Base-by-base conservation (phyloP, 495 filamentous ascomycete species). In the Xylaria flabelliformis region DNA sequence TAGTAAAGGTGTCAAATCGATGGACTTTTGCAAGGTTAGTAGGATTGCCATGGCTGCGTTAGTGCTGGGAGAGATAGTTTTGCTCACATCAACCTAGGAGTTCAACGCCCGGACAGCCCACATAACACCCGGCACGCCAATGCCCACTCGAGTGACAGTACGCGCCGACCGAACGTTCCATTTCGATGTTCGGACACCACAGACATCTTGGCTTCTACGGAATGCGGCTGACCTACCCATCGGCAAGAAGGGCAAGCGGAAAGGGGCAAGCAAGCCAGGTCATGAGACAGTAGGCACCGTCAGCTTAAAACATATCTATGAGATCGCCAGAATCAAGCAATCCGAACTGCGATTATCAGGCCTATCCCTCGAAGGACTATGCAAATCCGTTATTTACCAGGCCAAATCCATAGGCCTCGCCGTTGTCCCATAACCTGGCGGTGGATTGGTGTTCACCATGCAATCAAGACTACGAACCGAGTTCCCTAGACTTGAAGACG, bases 11-110 rank as follows among this genome's bases (percentile, higher is more conserved):
- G 93, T 99, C 51, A 99, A 99, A 86, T 95, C 92, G 72, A 99
- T 99, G 92, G 97, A 99, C 83, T 98, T 98, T 81, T 98, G 96
- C 88, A 99, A 99, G 89, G 96, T 98, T 78, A 74, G 84, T 73
- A 72, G 46, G 51, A 58, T 32, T 21, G n/a, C 36, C 32, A 13
- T 41, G 21, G 19, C 26, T 10, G 10, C 3, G 7, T 24, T 29
- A 21, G 46, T 15, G 26, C 13, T 19, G 19, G 48, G 39, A 65
- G 51, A 42, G 9, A 62, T 39, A 46, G 29, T 12, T 46, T 42
- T n/a, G 41, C 76, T 64, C 7, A 59, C 70, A 36, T 68, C 8
- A 42, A 24, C 58, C 29, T 56, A 99, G 96, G 96, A 99, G 83
- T 99, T 98, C 88, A 99, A 99, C 77, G 96, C 96, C 44, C 87